These are phyloP conservation scores for Pythium biforme DNA, from an alignment of 352 stramenopile genomes.

Conservation along the genomic window DNA sequence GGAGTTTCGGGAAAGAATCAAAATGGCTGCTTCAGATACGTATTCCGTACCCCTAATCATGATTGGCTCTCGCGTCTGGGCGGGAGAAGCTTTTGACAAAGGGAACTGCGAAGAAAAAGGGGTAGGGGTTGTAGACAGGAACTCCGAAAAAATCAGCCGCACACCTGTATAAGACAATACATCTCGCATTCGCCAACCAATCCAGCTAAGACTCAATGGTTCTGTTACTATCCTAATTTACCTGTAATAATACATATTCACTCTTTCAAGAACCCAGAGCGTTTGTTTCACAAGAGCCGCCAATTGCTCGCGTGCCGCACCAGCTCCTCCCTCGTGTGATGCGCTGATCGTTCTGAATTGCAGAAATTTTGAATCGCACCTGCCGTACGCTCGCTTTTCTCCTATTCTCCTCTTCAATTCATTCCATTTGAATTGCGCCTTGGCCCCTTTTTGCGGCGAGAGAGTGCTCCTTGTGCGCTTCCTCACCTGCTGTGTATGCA, in stretches of 20 bases:
- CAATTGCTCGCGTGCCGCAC: neutral
- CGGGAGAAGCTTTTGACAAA: neutral
- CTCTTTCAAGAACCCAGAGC: neutral
- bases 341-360: conserved; percentile 9
- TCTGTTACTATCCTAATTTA: too few relatives aligned
- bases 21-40: too few relatives aligned
- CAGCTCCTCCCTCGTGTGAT: neutral
- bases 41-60: neutral
- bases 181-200: neutral
- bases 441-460: neutral
- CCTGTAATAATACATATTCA: too few relatives aligned
- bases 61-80: neutral
- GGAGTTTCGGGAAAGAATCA: too few relatives aligned
- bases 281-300: neutral
- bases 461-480: conserved; percentile 3
- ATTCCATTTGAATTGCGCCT: conserved; percentile 9
- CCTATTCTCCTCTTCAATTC: neutral
- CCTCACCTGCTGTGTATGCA: conserved; percentile 15
- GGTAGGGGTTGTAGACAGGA: neutral
- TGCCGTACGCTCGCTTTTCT: neutral
- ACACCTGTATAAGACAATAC: neutral
- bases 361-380: neutral
- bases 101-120: neutral
- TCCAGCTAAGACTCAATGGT: too few relatives aligned
- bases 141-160: too few relatives aligned